Conservation (phyloP, 2,329 filamentous ascomycete genomes). For the Ascochyta lentis region DNA sequence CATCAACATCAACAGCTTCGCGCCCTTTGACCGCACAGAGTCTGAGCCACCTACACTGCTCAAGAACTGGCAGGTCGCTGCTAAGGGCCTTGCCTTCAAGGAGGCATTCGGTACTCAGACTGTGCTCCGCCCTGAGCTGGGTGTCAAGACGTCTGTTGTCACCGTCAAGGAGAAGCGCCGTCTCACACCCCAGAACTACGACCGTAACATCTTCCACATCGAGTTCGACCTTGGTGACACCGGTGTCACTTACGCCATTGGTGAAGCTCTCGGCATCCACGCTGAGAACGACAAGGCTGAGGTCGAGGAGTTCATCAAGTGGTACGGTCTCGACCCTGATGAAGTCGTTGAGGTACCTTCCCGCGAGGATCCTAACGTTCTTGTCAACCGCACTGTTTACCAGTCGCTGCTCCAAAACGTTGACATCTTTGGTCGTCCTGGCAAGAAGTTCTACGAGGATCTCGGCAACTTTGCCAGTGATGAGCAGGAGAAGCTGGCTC, state of each 20-base stretch:
- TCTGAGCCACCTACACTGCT: constrained; percentile 70
- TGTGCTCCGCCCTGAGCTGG: constrained; percentile 81
- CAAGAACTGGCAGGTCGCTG: constrained; percentile 80
- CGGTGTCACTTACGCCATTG: constrained; percentile 94
- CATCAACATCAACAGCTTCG: constrained; percentile 82
- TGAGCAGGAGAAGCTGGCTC: constrained; percentile 79
- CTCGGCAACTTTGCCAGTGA: constrained; percentile 86
- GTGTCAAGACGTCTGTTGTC: constrained; percentile 84
- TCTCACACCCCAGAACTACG: constrained; percentile 85
- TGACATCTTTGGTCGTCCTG: constrained; percentile 95
- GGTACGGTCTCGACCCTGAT: constrained; percentile 82
- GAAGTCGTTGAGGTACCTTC: constrained; percentile 91
- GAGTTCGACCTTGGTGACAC: constrained; percentile 95
- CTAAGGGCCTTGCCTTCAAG: constrained; percentile 90
- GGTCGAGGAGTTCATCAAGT: constrained; percentile 84
- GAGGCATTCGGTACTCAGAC: constrained; percentile 83
- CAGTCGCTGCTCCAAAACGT: constrained; percentile 91
- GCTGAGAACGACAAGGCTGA: constrained; percentile 86
- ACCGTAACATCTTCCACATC: constrained; percentile 99
- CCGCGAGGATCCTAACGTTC: constrained; percentile 73
- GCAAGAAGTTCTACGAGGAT: constrained; percentile 96
- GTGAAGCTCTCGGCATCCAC: constrained; percentile 95
- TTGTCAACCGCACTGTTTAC: constrained; percentile 91
- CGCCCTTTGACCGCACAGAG: constrained; percentile 77
- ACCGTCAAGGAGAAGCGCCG: constrained; percentile 95